Percentiles rank a stretch among this genome's conserved stretches.
phyloP scores from a whole-genome alignment of 768 basidiomycete genomes.

The Cystobasidium ongulense region DNA sequence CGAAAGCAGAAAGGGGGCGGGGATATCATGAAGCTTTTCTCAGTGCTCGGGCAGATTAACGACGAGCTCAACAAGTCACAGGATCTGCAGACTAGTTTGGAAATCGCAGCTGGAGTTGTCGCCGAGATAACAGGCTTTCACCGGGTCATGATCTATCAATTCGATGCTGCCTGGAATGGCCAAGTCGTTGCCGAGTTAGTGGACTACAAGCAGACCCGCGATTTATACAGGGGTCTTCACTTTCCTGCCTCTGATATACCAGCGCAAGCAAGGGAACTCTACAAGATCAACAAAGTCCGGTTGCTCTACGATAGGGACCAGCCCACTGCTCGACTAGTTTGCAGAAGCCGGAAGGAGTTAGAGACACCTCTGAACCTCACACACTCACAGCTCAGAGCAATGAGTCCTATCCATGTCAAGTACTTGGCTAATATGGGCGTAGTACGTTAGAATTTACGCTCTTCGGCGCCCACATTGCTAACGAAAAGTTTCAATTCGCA shows the following conservation, averaged over 20 bases:
- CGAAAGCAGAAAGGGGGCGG: slow-evolving; percentile 42
- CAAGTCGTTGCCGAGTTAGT: slow-evolving; percentile 64
- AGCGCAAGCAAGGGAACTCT: slow-evolving; percentile 58
- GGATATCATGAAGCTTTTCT: slow-evolving; percentile 51
- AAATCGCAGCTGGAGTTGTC: slow-evolving; percentile 63
- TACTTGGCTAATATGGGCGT: slow-evolving; percentile 48
- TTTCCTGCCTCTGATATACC: slow-evolving; percentile 57
- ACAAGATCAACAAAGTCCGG: slow-evolving; percentile 68
- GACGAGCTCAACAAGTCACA: slow-evolving; percentile 64
- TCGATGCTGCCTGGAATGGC: slow-evolving; percentile 42
- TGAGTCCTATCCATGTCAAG: slow-evolving; percentile 77
- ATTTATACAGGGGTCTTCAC: slow-evolving; percentile 63
- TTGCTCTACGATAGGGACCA: slow-evolving; percentile 66
- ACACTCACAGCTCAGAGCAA: slow-evolving; percentile 71
- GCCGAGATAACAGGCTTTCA: slow-evolving; percentile 76
- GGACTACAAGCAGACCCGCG: slow-evolving; percentile 65
- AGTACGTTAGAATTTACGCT: not conserved
- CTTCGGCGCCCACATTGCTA: not conserved
- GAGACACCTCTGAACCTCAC: slow-evolving; percentile 70
- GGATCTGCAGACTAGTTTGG: slow-evolving; percentile 61
- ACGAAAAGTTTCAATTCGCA: slow-evolving; percentile 45
- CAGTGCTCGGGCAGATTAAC: slow-evolving; percentile 68
- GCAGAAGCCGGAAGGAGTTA: slow-evolving; percentile 57
- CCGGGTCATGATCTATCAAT: slow-evolving; percentile 65
- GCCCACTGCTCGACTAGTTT: slow-evolving; percentile 64